phyloP scores from a whole-genome alignment of 306 rosid species.

The Prunus davidiana region DNA sequence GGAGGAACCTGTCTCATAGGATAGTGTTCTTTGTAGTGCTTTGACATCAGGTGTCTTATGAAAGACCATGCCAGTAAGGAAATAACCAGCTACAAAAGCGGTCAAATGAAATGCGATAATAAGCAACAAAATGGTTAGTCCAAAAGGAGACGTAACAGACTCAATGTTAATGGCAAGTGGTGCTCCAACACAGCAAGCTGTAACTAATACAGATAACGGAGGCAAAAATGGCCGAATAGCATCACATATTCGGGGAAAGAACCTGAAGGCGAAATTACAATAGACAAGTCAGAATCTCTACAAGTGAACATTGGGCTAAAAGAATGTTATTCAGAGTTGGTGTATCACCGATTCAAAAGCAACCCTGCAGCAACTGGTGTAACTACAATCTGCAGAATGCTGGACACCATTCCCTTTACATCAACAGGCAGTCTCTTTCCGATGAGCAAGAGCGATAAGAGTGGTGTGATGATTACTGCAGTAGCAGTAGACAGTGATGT shows the following conservation, averaged over 20 bases:
- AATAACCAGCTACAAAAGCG: constrained; percentile 74
- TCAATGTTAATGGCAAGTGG: constrained; percentile 84
- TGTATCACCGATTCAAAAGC: constrained; percentile 71
- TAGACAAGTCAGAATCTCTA: constrained; percentile 16
- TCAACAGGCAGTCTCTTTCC: constrained; percentile 94
- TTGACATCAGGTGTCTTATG: constrained; percentile 53
- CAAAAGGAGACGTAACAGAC: constrained; percentile 75
- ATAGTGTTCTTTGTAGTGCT: constrained; percentile 81
- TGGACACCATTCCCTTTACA: constrained; percentile 93
- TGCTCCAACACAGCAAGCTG: constrained; percentile 92
- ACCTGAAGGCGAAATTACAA: constrained; percentile 44
- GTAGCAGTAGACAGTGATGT: constrained; percentile 91
- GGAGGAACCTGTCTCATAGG: constrained; percentile 79
- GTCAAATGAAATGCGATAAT: constrained; percentile 67
- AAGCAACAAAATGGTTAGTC: constrained; percentile 56
- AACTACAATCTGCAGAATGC: constrained; percentile 86
- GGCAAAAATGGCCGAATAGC: constrained; percentile 81
- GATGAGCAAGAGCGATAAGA: constrained; percentile 77
- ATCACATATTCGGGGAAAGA: constrained; percentile 65
- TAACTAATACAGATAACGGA: constrained; percentile 76
- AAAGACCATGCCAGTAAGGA: constrained; percentile 63
- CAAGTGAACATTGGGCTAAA: constrained; percentile 7
- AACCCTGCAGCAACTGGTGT: constrained; percentile 79
- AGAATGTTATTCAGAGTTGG: constrained; percentile 9
- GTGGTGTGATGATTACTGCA: constrained; percentile 81